A percentile compares a stretch with the other conserved stretches of the same genome.
Evolutionary conservation across 2,329 filamentous ascomycete genomes (phyloP).

Genomic region (Phialophora macrospora): DNA sequence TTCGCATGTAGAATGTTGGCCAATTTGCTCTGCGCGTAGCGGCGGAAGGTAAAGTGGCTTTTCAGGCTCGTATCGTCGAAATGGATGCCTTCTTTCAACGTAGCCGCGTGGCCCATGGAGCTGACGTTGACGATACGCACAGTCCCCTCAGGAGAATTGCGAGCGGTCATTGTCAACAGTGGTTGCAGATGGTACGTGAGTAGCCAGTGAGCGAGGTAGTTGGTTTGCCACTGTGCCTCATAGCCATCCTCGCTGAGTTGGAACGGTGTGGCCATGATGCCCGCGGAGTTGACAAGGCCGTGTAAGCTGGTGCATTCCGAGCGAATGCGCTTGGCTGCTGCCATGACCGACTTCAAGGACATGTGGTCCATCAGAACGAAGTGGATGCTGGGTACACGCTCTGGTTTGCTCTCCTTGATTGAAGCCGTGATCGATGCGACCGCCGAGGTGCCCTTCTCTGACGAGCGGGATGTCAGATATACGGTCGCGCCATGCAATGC

Average conservation of each 20-base stretch:
- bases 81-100: slow-evolving; percentile 45
- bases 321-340: slow-evolving; percentile 44
- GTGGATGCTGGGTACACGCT: slow-evolving; percentile 29
- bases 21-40: slow-evolving; percentile 56
- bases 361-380: slow-evolving; percentile 27
- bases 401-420: slow-evolving; percentile 41
- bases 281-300: slow-evolving; percentile 53
- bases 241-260: slow-evolving; percentile 42
- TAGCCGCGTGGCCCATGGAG: slow-evolving; percentile 40
- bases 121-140: slow-evolving; percentile 42
- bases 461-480: slow-evolving; percentile 47
- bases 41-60: slow-evolving; percentile 41
- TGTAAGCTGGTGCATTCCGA: slow-evolving; percentile 44
- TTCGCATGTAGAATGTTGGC: slow-evolving; percentile 50
- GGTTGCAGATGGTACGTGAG: slow-evolving; percentile 49
- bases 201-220: slow-evolving; percentile 49
- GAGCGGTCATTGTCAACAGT: slow-evolving; percentile 42
- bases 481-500: slow-evolving; percentile 51
- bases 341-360: slow-evolving; percentile 38
- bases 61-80: slow-evolving; percentile 45
- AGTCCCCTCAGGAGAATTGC: slow-evolving; percentile 31
- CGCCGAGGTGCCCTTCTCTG: slow-evolving; percentile 43
- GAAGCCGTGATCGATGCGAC: slow-evolving; percentile 45
- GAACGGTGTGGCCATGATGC: slow-evolving; percentile 46
- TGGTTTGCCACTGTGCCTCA: slow-evolving; percentile 48